phyloP scores from a whole-genome alignment of 768 basidiomycete species.

The Tubosaeta sp. region DNA sequence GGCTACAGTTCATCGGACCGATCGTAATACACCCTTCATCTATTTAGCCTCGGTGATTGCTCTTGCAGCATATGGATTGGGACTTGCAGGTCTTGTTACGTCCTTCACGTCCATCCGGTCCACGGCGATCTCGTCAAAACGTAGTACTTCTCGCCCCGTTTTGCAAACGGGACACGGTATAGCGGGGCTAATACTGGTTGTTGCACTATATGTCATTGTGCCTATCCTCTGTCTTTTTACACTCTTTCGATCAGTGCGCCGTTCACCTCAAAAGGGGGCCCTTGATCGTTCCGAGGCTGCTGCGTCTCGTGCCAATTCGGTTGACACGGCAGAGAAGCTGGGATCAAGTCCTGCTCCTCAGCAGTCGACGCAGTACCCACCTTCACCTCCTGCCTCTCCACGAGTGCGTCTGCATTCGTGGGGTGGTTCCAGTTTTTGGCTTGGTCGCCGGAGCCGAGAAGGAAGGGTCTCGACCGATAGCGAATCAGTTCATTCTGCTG shows the following conservation, averaged over 20 bases:
- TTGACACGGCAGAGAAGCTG: conserved; percentile 40
- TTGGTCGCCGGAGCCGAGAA: conserved; percentile 32
- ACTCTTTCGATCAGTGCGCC: conserved; percentile 11
- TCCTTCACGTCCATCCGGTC: conserved; percentile 56
- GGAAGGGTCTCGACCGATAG: conserved; percentile 40
- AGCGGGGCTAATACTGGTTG: conserved; percentile 62
- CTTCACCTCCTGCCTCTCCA: conserved; percentile 29
- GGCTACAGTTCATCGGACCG: conserved; percentile 19
- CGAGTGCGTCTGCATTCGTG: conserved; percentile 35
- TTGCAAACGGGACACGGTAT: conserved; percentile 62
- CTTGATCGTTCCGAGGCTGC: conserved; percentile 22
- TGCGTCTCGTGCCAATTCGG: conserved; percentile 34
- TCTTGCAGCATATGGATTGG: conserved; percentile 51
- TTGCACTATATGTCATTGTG: conserved; percentile 52
- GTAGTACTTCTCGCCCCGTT: conserved; percentile 27
- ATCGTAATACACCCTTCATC: conserved; percentile 27
- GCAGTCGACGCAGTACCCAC: conserved; percentile 27
- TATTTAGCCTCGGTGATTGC: conserved; percentile 38
- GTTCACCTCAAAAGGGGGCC: conserved; percentile 15
- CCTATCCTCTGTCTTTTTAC: conserved; percentile 39
- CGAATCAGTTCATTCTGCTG: conserved; percentile 31
- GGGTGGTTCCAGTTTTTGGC: conserved; percentile 37
- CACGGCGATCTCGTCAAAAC: conserved; percentile 27
- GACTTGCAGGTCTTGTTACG: conserved; percentile 57
- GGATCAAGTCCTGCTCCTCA: conserved; percentile 26